phyloP scores from a whole-genome alignment of 192 early-diverging fungal genomes.

The Rhizophlyctis rosea region DNA sequence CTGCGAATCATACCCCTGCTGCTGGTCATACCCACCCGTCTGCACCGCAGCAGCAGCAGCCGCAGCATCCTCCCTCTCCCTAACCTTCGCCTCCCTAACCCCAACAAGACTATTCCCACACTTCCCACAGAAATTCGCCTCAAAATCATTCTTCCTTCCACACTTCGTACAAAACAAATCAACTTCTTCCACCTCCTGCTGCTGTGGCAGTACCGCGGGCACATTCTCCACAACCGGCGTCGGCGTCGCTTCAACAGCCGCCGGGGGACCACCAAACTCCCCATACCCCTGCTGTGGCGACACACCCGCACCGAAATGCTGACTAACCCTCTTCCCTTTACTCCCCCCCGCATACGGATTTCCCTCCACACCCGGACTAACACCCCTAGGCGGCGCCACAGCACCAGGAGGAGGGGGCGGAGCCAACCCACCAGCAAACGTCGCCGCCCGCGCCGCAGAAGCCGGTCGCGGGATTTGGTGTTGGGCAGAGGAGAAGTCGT shows the following conservation, averaged over 20 bases:
- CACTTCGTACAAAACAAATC: constrained; percentile 33
- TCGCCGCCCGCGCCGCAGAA: no score
- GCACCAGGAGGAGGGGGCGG: no score
- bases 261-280: background rate
- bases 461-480: no score
- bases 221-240: no score
- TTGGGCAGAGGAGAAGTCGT: no score
- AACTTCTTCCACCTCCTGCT: background rate
- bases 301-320: no score
- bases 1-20: no score
- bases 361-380: background rate
- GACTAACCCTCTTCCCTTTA: background rate
- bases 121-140: constrained; percentile 41
- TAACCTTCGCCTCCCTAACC: no score
- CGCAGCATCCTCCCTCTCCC: no score
- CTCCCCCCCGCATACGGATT: background rate
- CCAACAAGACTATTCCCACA: constrained; percentile 35
- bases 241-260: background rate
- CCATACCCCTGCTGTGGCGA: background rate
- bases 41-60: no score
- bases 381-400: no score
- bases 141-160: constrained; percentile 20
- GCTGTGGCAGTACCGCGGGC: background rate
- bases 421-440: no score
- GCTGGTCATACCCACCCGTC: background rate